Conservation (phyloP, 2,329 filamentous ascomycete species). For the Canariomyces notabilis region DNA sequence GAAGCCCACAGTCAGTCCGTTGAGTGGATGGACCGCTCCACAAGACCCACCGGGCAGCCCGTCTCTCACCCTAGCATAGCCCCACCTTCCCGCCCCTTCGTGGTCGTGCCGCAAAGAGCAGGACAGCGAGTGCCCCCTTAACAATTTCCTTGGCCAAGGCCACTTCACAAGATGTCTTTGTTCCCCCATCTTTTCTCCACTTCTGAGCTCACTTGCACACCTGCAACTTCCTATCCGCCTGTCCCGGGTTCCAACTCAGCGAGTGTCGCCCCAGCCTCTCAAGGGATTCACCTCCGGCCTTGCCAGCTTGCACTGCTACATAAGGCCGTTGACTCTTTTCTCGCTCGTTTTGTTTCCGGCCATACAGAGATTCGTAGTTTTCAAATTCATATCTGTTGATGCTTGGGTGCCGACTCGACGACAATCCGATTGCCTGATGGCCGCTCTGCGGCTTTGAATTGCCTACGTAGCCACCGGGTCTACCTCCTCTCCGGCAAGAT, state of each 20-base stretch:
- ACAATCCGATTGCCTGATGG: slow-evolving; percentile 21
- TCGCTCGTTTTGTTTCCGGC: slow-evolving; percentile 1
- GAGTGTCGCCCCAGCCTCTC: slow-evolving; percentile 12
- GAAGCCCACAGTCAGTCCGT: neutral
- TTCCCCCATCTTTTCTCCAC: slow-evolving; percentile 17
- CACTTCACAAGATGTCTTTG: slow-evolving; percentile 16
- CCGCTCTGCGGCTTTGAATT: slow-evolving; percentile 18
- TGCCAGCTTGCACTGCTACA: neutral
- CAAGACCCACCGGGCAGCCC: neutral
- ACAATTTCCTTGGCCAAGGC: slow-evolving; percentile 12
- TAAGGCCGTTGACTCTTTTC: neutral
- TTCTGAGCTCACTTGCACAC: slow-evolving; percentile 11
- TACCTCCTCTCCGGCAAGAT: slow-evolving; percentile 20
- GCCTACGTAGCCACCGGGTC: slow-evolving; percentile 17
- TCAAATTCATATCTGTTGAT: slow-evolving; percentile 6
- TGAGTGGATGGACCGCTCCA: slow-evolving; percentile 10
- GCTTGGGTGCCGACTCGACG: slow-evolving; percentile 11
- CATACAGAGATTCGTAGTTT: neutral
- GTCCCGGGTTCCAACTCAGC: slow-evolving; percentile 10
- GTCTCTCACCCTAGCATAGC: slow-evolving; percentile 2
- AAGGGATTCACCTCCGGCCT: slow-evolving; percentile 13
- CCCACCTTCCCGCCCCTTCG: neutral
- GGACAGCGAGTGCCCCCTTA: slow-evolving; percentile 3
- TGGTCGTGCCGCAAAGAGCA: slow-evolving; percentile 7
- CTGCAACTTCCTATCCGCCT: slow-evolving; percentile 7